Evolutionary conservation across 2,329 filamentous ascomycete genomes (phyloP), one percentile per base, ranked within the genome.

Genomic region (Calcarisporium arbuscula): DNA sequence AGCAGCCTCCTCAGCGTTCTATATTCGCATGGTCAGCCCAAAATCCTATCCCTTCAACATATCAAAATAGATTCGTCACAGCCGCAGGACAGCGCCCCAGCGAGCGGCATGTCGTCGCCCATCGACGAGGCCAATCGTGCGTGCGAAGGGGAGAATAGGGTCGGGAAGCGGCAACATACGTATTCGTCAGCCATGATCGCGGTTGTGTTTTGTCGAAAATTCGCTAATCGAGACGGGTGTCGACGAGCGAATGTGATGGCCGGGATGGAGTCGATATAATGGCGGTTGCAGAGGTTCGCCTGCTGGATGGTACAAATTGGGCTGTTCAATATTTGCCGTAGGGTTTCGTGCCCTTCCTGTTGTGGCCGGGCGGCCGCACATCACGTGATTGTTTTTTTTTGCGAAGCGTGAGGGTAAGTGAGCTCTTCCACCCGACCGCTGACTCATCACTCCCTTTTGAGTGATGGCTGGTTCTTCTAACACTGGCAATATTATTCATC

Each of bases 1-100:
- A 67, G 88, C 90, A 72, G 90, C 90, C 80, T 92, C 86, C 77
- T 94, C 88, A 68, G 89, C 82, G 77, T 95, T 90, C 88, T 95
- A 60, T 56, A 29, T 18, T n/a, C 14, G 33, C 44, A 42, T 47
- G 40, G 54, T 60, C 45, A 60, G 60, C 44, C 36, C 46, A 36
- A 46, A 33, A 32, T n/a, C n/a, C n/a, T n/a, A 28, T 38, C 38
- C 30, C 36, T 28, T 42, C 39, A 8, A 15, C n/a, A 25, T 16
- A 12, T 22, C 31, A 30, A 17, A 34, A 40, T 25, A 25, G 30
- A 19, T n/a, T n/a, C n/a, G n/a, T n/a, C n/a, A n/a, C n/a, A n/a
- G n/a, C n/a, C n/a, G n/a, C n/a, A n/a, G n/a, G n/a, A n/a, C n/a
- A n/a, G n/a, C n/a, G n/a, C n/a, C n/a, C n/a, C n/a, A n/a, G n/a